Evolutionary conservation across 805 yeast species (phyloP).

Genomic region (Ogataea wickerhamii): DNA sequence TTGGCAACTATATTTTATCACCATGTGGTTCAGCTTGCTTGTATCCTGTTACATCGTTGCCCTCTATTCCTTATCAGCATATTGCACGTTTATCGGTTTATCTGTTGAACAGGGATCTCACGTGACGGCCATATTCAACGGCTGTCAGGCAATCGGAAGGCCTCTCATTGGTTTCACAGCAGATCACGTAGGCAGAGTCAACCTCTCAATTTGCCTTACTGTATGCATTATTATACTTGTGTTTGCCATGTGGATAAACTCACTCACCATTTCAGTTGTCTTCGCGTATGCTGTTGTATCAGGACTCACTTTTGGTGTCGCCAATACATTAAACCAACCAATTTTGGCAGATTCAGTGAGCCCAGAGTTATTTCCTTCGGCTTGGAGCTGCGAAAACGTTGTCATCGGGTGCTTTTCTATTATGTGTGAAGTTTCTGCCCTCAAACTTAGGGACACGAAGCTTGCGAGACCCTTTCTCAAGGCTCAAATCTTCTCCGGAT

Average conservation of each 20-base stretch:
- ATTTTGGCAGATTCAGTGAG: slow-evolving; percentile 29
- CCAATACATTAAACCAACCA: slow-evolving; percentile 30
- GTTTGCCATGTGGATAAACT: slow-evolving; percentile 45
- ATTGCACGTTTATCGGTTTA: slow-evolving; percentile 46
- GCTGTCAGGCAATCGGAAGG: slow-evolving; percentile 48
- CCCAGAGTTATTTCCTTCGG: slow-evolving; percentile 29
- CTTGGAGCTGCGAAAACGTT: slow-evolving; percentile 28
- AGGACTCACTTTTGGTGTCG: slow-evolving; percentile 47
- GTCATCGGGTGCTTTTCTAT: slow-evolving; percentile 28
- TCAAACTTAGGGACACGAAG: slow-evolving; percentile 22
- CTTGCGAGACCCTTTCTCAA: slow-evolving; percentile 45
- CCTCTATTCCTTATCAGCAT: slow-evolving; percentile 46
- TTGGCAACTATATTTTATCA: slow-evolving; percentile 15
- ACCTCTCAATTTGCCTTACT: slow-evolving; percentile 37
- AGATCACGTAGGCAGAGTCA: slow-evolving; percentile 46
- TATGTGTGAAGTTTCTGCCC: slow-evolving; percentile 30
- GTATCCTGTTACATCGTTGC: slow-evolving; percentile 43
- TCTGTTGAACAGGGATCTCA: slow-evolving; percentile 41
- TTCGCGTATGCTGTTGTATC: slow-evolving; percentile 37
- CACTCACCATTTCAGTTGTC: slow-evolving; percentile 32
- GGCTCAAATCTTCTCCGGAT: slow-evolving; percentile 60
- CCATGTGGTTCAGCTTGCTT: slow-evolving; percentile 31
- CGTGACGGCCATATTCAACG: slow-evolving; percentile 44
- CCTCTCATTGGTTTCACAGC: slow-evolving; percentile 46
- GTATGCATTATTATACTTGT: slow-evolving; percentile 34